phyloP scores from a whole-genome alignment of 2,329 filamentous ascomycete genomes.

The Chrysosporium keratinophilum region DNA sequence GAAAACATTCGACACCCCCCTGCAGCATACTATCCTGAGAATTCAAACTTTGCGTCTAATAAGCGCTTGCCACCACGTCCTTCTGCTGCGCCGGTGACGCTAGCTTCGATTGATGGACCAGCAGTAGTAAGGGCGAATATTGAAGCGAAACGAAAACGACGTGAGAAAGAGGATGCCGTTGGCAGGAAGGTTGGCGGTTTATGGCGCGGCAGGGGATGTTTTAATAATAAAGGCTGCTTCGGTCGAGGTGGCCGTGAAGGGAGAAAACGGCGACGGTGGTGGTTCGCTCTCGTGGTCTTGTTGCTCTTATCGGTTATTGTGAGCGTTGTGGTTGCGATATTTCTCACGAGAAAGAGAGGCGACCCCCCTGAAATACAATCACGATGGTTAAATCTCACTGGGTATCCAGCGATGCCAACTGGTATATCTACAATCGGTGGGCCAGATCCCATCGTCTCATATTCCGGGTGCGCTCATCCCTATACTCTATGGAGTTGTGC shows the following conservation, averaged over 20 bases:
- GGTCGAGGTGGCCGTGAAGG: constrained; percentile 54
- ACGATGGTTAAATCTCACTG: constrained; percentile 73
- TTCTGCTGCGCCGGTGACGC: background rate
- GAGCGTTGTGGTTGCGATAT: constrained; percentile 39
- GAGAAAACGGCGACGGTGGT: constrained; percentile 52
- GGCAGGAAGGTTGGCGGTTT: constrained; percentile 49
- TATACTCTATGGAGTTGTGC: constrained; percentile 77
- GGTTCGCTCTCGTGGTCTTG: constrained; percentile 44
- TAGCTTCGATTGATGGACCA: background rate
- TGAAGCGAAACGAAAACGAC: constrained; percentile 45
- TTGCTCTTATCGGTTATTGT: constrained; percentile 39
- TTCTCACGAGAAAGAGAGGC: constrained; percentile 17
- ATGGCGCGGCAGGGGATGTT: constrained; percentile 56
- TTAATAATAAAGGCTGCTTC: constrained; percentile 55
- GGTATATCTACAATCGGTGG: constrained; percentile 70
- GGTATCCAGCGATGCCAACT: constrained; percentile 76
- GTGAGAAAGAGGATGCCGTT: constrained; percentile 57
- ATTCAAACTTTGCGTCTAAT: constrained; percentile 24
- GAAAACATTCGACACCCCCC: constrained; percentile 40
- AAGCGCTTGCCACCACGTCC: constrained; percentile 28
- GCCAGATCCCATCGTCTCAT: constrained; percentile 54
- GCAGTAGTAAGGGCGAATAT: constrained; percentile 24
- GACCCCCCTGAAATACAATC: constrained; percentile 32
- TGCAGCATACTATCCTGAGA: constrained; percentile 19
- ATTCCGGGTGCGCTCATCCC: constrained; percentile 59